These are phyloP conservation scores for Suhomyces emberorum DNA, from an alignment of 805 yeast species.

Conservation along the genomic window DNA sequence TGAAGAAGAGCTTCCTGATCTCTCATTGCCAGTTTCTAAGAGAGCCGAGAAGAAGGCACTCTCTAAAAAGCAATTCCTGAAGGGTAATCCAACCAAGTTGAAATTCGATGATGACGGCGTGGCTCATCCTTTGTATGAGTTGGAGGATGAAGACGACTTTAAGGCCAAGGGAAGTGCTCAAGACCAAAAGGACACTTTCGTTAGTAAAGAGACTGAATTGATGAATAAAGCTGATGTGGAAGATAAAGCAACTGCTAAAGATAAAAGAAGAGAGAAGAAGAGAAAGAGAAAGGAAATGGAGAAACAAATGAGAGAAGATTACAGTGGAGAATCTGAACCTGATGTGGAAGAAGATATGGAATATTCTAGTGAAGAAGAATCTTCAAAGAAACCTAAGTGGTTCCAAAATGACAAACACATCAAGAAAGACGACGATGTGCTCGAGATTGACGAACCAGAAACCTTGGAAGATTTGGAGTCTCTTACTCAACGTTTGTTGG, in stretches of 20 bases:
- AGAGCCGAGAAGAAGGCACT: conserved; percentile 82
- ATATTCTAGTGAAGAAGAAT: conserved; percentile 26
- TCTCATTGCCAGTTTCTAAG: conserved; percentile 68
- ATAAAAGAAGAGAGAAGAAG: conserved; percentile 83
- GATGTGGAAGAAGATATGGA: conserved; percentile 50
- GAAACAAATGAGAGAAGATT: conserved; percentile 44
- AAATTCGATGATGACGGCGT: conserved; percentile 92
- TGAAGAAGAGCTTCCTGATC: conserved; percentile 63
- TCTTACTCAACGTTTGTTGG: conserved; percentile 59
- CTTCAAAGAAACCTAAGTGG: conserved; percentile 47
- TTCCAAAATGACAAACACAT: conserved; percentile 36
- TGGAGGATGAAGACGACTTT: conserved; percentile 88
- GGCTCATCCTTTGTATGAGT: conserved; percentile 87
- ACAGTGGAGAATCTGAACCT: conserved; percentile 28
- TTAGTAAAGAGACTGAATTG: conserved; percentile 58
- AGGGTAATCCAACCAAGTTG: conserved; percentile 73
- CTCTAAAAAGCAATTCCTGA: conserved; percentile 69
- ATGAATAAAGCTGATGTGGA: conserved; percentile 72
- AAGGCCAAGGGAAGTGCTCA: conserved; percentile 66
- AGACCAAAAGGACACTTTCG: conserved; percentile 63
- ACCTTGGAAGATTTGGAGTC: conserved; percentile 94
- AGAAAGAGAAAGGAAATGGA: conserved; percentile 81
- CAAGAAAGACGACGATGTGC: conserved; percentile 33
- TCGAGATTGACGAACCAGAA: conserved; percentile 85
- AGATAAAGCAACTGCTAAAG: conserved; percentile 75